Percentiles rank a stretch among this genome's conserved stretches.
Conservation (phyloP, 2,329 filamentous ascomycete species). For the Monosporascus sp. region DNA sequence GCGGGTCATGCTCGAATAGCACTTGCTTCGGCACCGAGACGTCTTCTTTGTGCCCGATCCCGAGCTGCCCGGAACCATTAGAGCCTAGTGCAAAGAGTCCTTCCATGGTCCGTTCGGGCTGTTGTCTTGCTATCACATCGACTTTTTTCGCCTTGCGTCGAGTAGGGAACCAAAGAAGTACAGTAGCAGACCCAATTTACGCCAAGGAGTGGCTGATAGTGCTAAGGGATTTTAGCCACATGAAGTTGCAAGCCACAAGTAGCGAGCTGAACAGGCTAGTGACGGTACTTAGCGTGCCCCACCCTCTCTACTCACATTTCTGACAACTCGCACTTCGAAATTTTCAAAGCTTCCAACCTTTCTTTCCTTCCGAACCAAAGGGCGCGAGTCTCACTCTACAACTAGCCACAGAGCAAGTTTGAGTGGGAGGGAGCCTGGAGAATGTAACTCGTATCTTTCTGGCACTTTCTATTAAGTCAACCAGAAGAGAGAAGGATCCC, state of each 20-base stretch:
- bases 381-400: neutral
- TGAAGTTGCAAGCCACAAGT: too few relatives aligned
- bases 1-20: conserved; percentile 43
- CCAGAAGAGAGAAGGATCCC: neutral
- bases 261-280: neutral
- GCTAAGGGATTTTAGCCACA: neutral
- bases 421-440: conserved; percentile 4
- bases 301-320: neutral
- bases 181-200: too few relatives aligned
- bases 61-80: conserved; percentile 70
- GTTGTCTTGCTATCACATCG: neutral
- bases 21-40: conserved; percentile 61
- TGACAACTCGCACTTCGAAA: neutral
- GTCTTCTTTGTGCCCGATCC: conserved; percentile 66
- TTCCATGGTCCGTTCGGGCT: conserved; percentile 33
- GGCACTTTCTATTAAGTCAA: conserved; percentile 1
- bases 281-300: neutral
- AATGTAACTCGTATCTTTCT: conserved; percentile 14
- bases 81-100: conserved; percentile 66
- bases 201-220: neutral
- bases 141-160: neutral
- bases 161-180: too few relatives aligned
- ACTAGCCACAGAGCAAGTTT: neutral
- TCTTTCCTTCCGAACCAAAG: neutral
- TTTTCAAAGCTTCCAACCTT: neutral